Evolutionary conservation across 2,329 filamentous ascomycete genomes (phyloP).

Genomic region (Amesomyces nigricolor): DNA sequence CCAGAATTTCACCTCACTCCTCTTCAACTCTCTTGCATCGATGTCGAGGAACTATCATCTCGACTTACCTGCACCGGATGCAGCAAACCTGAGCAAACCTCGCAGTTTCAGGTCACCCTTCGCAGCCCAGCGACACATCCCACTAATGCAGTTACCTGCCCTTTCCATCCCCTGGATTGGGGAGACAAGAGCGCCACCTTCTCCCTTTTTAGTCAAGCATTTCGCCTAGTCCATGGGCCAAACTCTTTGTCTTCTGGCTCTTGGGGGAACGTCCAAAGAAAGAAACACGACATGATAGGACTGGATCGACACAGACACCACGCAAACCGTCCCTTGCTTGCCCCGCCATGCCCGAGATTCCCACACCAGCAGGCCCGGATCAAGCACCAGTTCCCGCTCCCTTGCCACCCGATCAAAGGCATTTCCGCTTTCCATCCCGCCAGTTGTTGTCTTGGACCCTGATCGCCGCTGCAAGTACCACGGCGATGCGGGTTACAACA

Average conservation of each 20-base stretch:
- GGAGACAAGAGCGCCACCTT: neutral
- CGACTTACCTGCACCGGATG: too few species aligned
- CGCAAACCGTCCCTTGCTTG: slow-evolving; percentile 1
- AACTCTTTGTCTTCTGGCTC: slow-evolving; percentile 1
- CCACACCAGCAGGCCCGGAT: neutral
- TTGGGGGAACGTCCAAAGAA: neutral
- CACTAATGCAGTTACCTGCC: neutral
- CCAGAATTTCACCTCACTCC: too few species aligned
- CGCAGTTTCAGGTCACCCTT: neutral
- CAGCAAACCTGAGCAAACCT: too few species aligned
- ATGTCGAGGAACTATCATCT: too few species aligned
- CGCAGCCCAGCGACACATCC: neutral
- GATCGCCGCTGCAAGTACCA: neutral
- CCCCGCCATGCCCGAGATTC: neutral
- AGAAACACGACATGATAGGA: neutral
- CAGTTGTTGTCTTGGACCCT: neutral
- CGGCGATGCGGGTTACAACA: neutral
- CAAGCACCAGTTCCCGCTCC: too few species aligned
- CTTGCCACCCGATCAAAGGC: neutral
- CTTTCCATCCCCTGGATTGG: neutral
- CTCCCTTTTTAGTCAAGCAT: neutral
- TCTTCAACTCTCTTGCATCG: too few species aligned
- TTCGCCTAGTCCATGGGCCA: neutral
- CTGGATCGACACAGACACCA: neutral
- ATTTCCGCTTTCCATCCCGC: neutral